Evolutionary conservation across 1,284 basidiomycete species (phyloP).

Genomic region (Sphagnurus paluster): DNA sequence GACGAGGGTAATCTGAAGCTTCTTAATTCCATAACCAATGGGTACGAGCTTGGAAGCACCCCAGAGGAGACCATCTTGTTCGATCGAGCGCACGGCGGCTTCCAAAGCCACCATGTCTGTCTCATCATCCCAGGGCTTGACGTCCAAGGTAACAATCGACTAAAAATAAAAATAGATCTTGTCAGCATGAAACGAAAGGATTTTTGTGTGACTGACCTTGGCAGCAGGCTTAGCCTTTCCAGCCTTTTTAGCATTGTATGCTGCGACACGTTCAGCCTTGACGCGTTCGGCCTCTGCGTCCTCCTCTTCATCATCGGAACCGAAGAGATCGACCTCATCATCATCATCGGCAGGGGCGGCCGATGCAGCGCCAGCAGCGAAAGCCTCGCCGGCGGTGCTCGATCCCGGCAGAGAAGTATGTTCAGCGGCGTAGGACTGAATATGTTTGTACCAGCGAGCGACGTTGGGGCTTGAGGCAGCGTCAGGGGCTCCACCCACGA

Average conservation of each 20-base stretch:
- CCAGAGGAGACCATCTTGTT: slow-evolving; percentile 94
- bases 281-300: slow-evolving; percentile 92
- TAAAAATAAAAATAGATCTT: slow-evolving; percentile 33
- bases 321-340: slow-evolving; percentile 94
- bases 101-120: slow-evolving; percentile 95
- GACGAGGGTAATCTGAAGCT: slow-evolving; percentile 89
- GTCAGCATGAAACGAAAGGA: background rate
- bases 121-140: slow-evolving; percentile 99
- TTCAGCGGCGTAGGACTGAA: slow-evolving; percentile 84
- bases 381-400: slow-evolving; percentile 79
- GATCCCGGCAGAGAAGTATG: slow-evolving; percentile 81
- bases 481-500: slow-evolving; percentile 64
- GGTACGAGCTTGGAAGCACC: slow-evolving; percentile 90
- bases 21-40: slow-evolving; percentile 83
- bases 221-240: slow-evolving; percentile 87
- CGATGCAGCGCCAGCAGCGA: slow-evolving; percentile 51
- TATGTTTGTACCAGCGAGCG: slow-evolving; percentile 94
- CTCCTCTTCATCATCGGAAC: slow-evolving; percentile 86
- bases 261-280: slow-evolving; percentile 95
- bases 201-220: slow-evolving; percentile 58
- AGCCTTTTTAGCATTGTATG: slow-evolving; percentile 93
- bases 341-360: slow-evolving; percentile 58
- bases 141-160: slow-evolving; percentile 95
- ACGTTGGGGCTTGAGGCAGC: slow-evolving; percentile 75
- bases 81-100: slow-evolving; percentile 80